These are phyloP conservation scores for Middelhovenomyces tepae DNA, from an alignment of 805 yeast species.

Conservation along the genomic window DNA sequence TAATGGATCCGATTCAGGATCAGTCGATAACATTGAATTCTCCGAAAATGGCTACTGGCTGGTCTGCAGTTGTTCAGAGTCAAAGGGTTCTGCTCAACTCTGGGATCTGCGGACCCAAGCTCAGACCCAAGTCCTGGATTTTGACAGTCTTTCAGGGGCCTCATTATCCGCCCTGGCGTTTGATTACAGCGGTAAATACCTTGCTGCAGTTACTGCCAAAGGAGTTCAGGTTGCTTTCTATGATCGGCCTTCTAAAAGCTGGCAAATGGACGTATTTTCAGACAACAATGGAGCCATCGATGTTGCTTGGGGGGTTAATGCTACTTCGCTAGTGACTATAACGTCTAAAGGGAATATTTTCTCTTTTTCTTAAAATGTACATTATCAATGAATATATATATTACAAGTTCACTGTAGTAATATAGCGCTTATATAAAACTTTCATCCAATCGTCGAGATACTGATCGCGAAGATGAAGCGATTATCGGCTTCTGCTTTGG, in stretches of 20 bases:
- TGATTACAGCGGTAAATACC: conserved; percentile 24
- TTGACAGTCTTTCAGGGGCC: conserved; percentile 2
- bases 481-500: no score
- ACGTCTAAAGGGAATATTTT: conserved; percentile 15
- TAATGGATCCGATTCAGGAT: conserved; percentile 14
- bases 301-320: conserved; percentile 14
- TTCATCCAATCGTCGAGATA: no score
- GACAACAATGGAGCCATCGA: conserved; percentile 5
- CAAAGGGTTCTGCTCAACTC: conserved; percentile 29
- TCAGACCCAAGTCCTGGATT: conserved; percentile 11
- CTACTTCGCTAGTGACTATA: conserved; percentile 10
- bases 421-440: no score
- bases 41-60: conserved; percentile 63
- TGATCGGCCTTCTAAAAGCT: conserved; percentile 33
- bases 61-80: conserved; percentile 24
- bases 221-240: conserved; percentile 29
- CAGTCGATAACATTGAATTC: conserved; percentile 35
- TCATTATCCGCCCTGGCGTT: conserved; percentile 13
- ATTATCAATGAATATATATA: no score
- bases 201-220: conserved; percentile 14
- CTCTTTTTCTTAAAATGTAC: no score
- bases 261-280: conserved; percentile 19
- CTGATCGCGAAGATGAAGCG: no score
- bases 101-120: conserved; percentile 41
- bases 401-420: no score